Base-by-base conservation (phyloP, 495 filamentous ascomycete genomes). In the Penicillium tannophilum region DNA sequence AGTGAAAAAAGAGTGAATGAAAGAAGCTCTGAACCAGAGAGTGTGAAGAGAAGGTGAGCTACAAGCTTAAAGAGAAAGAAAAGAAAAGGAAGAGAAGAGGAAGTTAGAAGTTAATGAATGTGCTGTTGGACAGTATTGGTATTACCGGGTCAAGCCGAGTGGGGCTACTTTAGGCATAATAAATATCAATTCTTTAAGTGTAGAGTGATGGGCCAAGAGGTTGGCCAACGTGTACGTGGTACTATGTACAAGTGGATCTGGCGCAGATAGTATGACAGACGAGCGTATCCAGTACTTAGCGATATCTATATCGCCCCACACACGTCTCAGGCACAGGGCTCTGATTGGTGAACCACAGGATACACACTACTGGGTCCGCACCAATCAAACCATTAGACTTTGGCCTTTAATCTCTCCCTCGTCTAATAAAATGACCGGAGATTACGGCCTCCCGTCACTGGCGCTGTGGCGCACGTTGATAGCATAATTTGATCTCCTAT, bases 21-120 rank as follows among this genome's bases (percentile, higher is more conserved):
- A 43, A 46, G 24, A 55, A 41, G 16, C 41, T 47, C 53, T 49
- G 5, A 30, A 49, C 53, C 41, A 55, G 53, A 46, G 53, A 55
- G 28, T 44, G 26, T 49, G 26, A 49, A 43, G 28, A 42, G 42
- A 46, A 46, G 23, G 53, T 55, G 42, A 33, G 36, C 52, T 43
- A 44, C 52, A 30, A 44, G 39, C 36, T 46, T 55, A 30, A 31
- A 28, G 28, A 39, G 3, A 24, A 33, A 41, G 33, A 47, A 12
- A 39, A 52, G 49, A 52, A 41, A n/a, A 41, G 19, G 33, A 52
- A 41, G 46, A 31, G 17, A 16, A 36, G 26, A 54, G 26, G 24
- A 47, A 44, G 42, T 43, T 10, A 46, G 52, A 55, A 24, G 28
- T n/a, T 23, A 43, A 47, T 36, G 31, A 36, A 46, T 24, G n/a